These are phyloP conservation scores for Calonectria honghensis DNA, from an alignment of 2,329 filamentous ascomycete genomes.

Conservation along the genomic window DNA sequence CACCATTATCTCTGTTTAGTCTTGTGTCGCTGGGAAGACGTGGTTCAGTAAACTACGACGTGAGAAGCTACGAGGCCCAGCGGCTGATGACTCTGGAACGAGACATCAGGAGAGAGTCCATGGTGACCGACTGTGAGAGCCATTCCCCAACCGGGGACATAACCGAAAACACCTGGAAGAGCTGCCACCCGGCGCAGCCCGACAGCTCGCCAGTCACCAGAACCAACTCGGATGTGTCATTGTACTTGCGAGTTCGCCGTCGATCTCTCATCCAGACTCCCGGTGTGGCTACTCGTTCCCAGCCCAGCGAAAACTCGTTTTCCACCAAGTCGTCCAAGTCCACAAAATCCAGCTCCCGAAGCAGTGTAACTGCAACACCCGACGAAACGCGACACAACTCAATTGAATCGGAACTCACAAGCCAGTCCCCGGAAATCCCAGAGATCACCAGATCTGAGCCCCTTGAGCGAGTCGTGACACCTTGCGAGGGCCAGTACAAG, in stretches of 20 bases:
- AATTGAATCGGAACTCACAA: slow-evolving; percentile 60
- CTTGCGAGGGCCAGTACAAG: slow-evolving; percentile 74
- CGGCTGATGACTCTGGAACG: slow-evolving; percentile 42
- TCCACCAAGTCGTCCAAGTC: slow-evolving; percentile 53
- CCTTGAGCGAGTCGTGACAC: slow-evolving; percentile 57
- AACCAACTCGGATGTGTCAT: slow-evolving; percentile 68
- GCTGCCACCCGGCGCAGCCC: slow-evolving; percentile 43
- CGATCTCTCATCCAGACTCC: slow-evolving; percentile 70
- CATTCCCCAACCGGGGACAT: slow-evolving; percentile 45
- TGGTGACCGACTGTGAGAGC: slow-evolving; percentile 40
- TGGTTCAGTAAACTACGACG: slow-evolving; percentile 46
- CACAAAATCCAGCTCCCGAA: slow-evolving; percentile 59
- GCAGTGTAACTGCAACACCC: slow-evolving; percentile 63
- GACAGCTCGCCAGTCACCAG: slow-evolving; percentile 48
- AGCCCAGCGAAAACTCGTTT: slow-evolving; percentile 49
- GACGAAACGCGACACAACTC: slow-evolving; percentile 63
- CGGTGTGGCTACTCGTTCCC: slow-evolving; percentile 68
- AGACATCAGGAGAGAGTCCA: slow-evolving; percentile 42
- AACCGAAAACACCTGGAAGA: slow-evolving; percentile 49
- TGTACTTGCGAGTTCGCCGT: slow-evolving; percentile 69
- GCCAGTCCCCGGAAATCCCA: slow-evolving; percentile 60
- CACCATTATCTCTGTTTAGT: slow-evolving; percentile 35
- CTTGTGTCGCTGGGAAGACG: slow-evolving; percentile 42
- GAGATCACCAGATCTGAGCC: slow-evolving; percentile 43
- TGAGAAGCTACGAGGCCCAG: slow-evolving; percentile 47